Percentiles rank a stretch among this genome's conserved stretches.
Evolutionary conservation across 2,329 filamentous ascomycete genomes (phyloP).

Genomic region (Aureobasidium vineae): DNA sequence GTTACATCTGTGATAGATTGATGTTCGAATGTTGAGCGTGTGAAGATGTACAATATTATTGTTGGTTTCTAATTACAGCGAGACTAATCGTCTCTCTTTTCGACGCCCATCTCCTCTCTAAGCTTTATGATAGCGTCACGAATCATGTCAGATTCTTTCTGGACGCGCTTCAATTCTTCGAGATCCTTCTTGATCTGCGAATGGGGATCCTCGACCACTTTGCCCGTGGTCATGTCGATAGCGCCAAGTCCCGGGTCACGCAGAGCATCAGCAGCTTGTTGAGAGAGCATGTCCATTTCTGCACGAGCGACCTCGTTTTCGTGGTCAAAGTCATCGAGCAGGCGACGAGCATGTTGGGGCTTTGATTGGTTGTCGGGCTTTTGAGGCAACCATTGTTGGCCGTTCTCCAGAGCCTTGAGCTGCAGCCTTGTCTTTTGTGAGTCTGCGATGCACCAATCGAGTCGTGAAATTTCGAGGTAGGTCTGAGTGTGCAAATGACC

Average conservation of each 20-base stretch:
- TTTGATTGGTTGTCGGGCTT: not conserved
- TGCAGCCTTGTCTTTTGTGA: constrained; percentile 31
- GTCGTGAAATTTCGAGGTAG: constrained; percentile 28
- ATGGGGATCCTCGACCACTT: constrained; percentile 6
- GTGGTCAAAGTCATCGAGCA: constrained; percentile 24
- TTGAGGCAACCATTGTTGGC: constrained; percentile 25
- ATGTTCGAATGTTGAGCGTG: no score
- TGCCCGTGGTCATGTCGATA: constrained; percentile 20
- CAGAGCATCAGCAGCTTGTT: constrained; percentile 16
- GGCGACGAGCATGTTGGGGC: constrained; percentile 13
- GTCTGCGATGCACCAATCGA: constrained; percentile 33
- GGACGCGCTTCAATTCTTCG: constrained; percentile 12
- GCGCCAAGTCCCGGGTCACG: constrained; percentile 10
- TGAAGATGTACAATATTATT: not conserved
- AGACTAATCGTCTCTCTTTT: constrained; percentile 9
- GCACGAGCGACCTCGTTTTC: constrained; percentile 20
- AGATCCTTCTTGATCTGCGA: constrained; percentile 18
- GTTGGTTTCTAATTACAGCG: not conserved
- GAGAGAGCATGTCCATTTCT: constrained; percentile 16
- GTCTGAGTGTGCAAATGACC: constrained; percentile 29
- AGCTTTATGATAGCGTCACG: constrained; percentile 11
- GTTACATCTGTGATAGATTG: no score
- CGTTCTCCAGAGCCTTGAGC: constrained; percentile 26
- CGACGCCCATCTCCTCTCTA: constrained; percentile 18
- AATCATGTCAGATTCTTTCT: constrained; percentile 18